Evolutionary conservation across 257 asterid species (phyloP).

Genomic region (Solanum sitiens): DNA sequence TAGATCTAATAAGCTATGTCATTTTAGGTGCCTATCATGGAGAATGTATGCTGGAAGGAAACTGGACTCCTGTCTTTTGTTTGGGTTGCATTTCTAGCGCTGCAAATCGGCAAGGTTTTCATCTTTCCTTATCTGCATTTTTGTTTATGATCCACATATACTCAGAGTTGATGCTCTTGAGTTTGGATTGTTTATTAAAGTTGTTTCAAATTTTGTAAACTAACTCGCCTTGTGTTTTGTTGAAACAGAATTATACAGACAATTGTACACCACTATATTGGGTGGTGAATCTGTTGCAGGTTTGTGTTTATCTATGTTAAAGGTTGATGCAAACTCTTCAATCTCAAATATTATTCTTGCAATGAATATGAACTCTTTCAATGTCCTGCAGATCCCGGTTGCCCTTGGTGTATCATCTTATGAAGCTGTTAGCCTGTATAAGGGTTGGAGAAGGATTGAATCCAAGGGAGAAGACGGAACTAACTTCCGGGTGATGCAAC

Average conservation of each 20-base stretch:
- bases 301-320: slow-evolving; percentile 5
- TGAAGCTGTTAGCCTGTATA: slow-evolving; percentile 62
- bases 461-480: slow-evolving; percentile 72
- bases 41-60: slow-evolving; percentile 92
- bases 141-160: background rate
- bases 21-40: slow-evolving; percentile 53
- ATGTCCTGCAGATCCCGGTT: slow-evolving; percentile 61
- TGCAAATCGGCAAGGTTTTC: slow-evolving; percentile 72
- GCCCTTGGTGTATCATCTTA: slow-evolving; percentile 59
- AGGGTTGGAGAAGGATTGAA: slow-evolving; percentile 72
- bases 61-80: slow-evolving; percentile 72
- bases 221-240: slow-evolving; percentile 5
- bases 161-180: background rate
- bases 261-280: slow-evolving; percentile 69
- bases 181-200: background rate
- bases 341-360: background rate
- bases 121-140: background rate
- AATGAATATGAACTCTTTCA: background rate
- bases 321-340: background rate
- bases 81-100: slow-evolving; percentile 75
- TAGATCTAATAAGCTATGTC: slow-evolving; percentile 3
- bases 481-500: slow-evolving; percentile 51
- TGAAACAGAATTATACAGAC: slow-evolving; percentile 45
- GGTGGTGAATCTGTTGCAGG: slow-evolving; percentile 94
- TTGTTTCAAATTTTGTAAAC: background rate